Evolutionary conservation across 2,329 filamentous ascomycete species (phyloP).

Genomic region (Fusarium sp.): DNA sequence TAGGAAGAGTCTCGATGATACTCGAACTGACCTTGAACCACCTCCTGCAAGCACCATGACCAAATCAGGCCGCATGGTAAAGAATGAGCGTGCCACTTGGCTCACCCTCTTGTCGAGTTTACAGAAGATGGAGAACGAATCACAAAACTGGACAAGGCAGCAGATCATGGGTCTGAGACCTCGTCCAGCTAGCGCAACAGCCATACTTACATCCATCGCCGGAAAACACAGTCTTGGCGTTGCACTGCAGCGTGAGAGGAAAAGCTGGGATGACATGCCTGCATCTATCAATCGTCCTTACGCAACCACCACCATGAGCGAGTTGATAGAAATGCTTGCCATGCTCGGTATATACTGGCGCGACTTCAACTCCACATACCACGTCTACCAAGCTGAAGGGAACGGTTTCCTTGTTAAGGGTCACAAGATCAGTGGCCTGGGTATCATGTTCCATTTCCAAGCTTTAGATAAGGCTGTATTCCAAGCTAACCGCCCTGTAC

Average conservation of each 20-base stretch:
- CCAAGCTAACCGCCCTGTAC: constrained; percentile 6
- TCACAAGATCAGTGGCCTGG: constrained; percentile 17
- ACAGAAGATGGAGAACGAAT: constrained; percentile 28
- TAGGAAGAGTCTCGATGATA: constrained; percentile 22
- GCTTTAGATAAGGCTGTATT: constrained; percentile 21
- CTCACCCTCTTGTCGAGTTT: constrained; percentile 2
- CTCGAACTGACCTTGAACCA: constrained; percentile 16
- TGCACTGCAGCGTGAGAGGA: constrained; percentile 15
- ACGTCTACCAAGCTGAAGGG: constrained; percentile 21
- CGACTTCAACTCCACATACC: constrained; percentile 15
- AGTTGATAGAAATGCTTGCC: constrained; percentile 27
- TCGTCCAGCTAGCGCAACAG: constrained; percentile 7
- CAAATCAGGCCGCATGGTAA: constrained; percentile 15
- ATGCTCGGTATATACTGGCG: constrained; percentile 29
- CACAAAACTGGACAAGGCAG: constrained; percentile 26
- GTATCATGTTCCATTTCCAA: constrained; percentile 23
- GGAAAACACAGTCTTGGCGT: constrained; percentile 10
- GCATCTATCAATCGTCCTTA: constrained; percentile 16
- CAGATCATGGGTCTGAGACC: constrained; percentile 25
- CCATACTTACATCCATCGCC: constrained; percentile 20
- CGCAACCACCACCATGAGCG: constrained; percentile 21
- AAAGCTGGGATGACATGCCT: constrained; percentile 32
- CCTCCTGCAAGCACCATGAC: background rate
- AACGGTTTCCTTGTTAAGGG: constrained; percentile 24
- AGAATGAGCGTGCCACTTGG: constrained; percentile 28